Conservation (phyloP, 2,329 filamentous ascomycete genomes). For the Blastomyces gilchristii region DNA sequence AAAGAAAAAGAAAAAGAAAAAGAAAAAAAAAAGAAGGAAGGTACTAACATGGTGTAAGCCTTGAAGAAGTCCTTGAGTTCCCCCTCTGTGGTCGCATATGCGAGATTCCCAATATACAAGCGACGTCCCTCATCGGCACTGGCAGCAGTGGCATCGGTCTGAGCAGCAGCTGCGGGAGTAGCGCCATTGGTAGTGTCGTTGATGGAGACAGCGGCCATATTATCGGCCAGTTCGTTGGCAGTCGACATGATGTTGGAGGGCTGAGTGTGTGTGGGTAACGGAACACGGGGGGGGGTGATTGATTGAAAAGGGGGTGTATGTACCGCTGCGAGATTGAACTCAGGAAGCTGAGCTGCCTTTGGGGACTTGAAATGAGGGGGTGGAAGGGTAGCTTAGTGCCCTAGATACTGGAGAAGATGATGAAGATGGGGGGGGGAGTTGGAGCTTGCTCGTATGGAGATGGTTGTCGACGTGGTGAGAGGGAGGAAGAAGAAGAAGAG, state of each 20-base stretch:
- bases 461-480: slow-evolving; percentile 18
- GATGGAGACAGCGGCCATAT: slow-evolving; percentile 57
- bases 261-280: slow-evolving; percentile 17
- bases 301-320: slow-evolving; percentile 27
- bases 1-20: background rate
- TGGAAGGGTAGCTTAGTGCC: slow-evolving; percentile 81
- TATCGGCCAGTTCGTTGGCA: slow-evolving; percentile 58
- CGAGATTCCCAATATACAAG: slow-evolving; percentile 99
- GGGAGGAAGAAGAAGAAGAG: slow-evolving; percentile 13
- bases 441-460: slow-evolving; percentile 18
- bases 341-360: slow-evolving; percentile 47
- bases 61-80: slow-evolving; percentile 99
- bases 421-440: slow-evolving; percentile 17
- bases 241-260: slow-evolving; percentile 63
- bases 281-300: slow-evolving; percentile 15
- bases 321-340: slow-evolving; percentile 44
- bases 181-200: slow-evolving; percentile 47
- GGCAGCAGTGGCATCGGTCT: slow-evolving; percentile 85
- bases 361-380: slow-evolving; percentile 49
- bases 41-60: slow-evolving; percentile 93
- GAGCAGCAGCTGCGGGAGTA: slow-evolving; percentile 60
- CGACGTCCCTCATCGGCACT: slow-evolving; percentile 97
- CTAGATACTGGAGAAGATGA: slow-evolving; percentile 49
- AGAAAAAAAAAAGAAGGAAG: slow-evolving; percentile 9
- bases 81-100: slow-evolving; percentile 99